These are phyloP conservation scores for Trichoderma virens DNA, from an alignment of 495 filamentous ascomycete species.

Conservation along the genomic window DNA sequence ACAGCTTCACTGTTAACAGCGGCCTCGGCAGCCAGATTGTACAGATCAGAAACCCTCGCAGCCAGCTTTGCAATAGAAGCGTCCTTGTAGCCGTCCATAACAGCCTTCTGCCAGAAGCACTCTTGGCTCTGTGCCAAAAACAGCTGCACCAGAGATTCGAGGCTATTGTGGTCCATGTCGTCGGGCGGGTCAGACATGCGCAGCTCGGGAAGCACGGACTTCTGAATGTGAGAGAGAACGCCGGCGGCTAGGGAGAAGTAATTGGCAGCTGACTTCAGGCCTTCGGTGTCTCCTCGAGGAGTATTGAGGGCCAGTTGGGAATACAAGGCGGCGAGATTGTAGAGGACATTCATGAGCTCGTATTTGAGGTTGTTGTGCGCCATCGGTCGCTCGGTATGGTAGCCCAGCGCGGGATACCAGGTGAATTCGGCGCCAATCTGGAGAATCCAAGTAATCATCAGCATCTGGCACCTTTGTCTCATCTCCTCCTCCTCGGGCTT, in stretches of 20 bases:
- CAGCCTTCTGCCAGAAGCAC: constrained; percentile 97
- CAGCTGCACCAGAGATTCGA: constrained; percentile 76
- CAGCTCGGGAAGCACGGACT: constrained; percentile 73
- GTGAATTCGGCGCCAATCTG: constrained; percentile 92
- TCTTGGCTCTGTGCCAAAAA: constrained; percentile 90
- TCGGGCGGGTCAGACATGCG: constrained; percentile 73
- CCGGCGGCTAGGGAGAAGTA: constrained; percentile 88
- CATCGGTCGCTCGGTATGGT: constrained; percentile 72
- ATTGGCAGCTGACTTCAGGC: constrained; percentile 81
- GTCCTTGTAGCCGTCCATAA: constrained; percentile 89
- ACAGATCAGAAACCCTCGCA: constrained; percentile 86
- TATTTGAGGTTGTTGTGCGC: constrained; percentile 91
- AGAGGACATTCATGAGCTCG: constrained; percentile 88
- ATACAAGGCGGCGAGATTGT: constrained; percentile 88
- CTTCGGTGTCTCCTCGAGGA: constrained; percentile 71
- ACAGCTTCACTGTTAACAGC: constrained; percentile 83
- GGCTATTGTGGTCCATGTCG: constrained; percentile 86
- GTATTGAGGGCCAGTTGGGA: constrained; percentile 79
- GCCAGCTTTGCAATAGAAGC: constrained; percentile 84
- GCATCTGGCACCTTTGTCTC: not conserved
- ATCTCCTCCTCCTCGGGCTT: not conserved
- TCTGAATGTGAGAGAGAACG: constrained; percentile 71
- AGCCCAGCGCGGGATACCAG: constrained; percentile 91
- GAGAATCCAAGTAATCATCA: constrained; percentile 14
- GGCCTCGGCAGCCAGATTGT: constrained; percentile 73